phyloP scores from a whole-genome alignment of 2,329 filamentous ascomycete genomes.

The Phyllachora maydis region DNA sequence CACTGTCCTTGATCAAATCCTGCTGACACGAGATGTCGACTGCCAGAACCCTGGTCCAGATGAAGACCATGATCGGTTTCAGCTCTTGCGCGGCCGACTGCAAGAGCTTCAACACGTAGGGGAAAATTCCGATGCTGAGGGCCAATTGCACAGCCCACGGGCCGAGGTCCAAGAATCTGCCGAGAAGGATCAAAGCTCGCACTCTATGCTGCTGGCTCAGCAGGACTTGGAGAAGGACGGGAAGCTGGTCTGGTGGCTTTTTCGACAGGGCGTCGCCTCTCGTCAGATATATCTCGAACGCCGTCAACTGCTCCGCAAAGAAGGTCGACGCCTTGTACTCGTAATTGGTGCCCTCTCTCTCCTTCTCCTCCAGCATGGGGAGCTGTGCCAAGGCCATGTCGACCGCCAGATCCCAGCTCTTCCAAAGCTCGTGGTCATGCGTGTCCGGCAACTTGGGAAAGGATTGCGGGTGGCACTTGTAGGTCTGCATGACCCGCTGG shows the following conservation, averaged over 20 bases:
- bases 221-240: slow-evolving; percentile 87
- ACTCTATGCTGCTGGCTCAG: slow-evolving; percentile 89
- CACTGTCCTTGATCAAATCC: slow-evolving; percentile 89
- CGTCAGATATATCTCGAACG: slow-evolving; percentile 86
- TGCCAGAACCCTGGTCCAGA: slow-evolving; percentile 89
- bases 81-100: slow-evolving; percentile 89
- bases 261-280: slow-evolving; percentile 64
- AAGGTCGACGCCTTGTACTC: slow-evolving; percentile 90
- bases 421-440: slow-evolving; percentile 86
- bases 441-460: slow-evolving; percentile 86
- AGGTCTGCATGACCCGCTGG: slow-evolving; percentile 88
- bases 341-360: slow-evolving; percentile 53
- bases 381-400: slow-evolving; percentile 87
- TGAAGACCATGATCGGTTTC: slow-evolving; percentile 98
- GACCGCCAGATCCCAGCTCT: slow-evolving; percentile 92
- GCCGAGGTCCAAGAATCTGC: slow-evolving; percentile 83
- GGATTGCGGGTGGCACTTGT: slow-evolving; percentile 87
- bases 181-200: slow-evolving; percentile 73
- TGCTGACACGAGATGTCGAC: slow-evolving; percentile 88
- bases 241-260: slow-evolving; percentile 81
- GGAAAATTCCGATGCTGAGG: slow-evolving; percentile 94
- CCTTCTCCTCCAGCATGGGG: slow-evolving; percentile 64
- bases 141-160: slow-evolving; percentile 98
- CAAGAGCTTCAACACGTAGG: slow-evolving; percentile 90
- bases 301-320: slow-evolving; percentile 91